Base-by-base conservation (phyloP, 345 rosid genomes). In the Acer campestre region DNA sequence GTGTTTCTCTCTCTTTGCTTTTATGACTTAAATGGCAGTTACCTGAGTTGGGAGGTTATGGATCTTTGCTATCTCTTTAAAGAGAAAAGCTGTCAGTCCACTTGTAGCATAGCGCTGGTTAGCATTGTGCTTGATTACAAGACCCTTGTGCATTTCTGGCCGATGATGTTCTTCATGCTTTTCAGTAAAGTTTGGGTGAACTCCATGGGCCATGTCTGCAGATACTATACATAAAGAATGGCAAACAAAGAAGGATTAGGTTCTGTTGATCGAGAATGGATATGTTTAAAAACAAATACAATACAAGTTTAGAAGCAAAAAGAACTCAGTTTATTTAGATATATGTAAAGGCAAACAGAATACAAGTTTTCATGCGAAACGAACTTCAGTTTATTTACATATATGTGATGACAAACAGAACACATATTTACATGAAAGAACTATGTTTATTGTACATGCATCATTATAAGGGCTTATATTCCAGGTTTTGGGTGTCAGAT, bases 201-300 rank as follows among this genome's bases (percentile, higher is more conserved):
- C 91, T 40, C 97, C 99, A 79, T 92, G 99, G 78, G 99, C 99
- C 99, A 96, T 96, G 84, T 93, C 98, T 23, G 97, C 96, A 16
- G 99, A 93, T 70, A 92, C 98, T 93, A 74, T 62, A 84, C 13
- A 75, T 38, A 78, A 62, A 75, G 14, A 80, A 59, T 35, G 73
- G 13, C 49, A 69, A 73, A 59, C 78, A 61, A 4, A 68, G 16
- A 53, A 78, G 67, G 38, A 53, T 58, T n/a, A 69, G 51, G 53
- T 66, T 7, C 64, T 40, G 48, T 11, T 42, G 53, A 48, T 10
- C 27, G 10, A 42, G 3, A 58, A 48, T 51, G 16, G 67, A 59
- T 53, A 64, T 1, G 31, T 13, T 48, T 18, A 64, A 9, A 23
- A n/a, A 31, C 16, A 53, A 46, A 48, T 0, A 49, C 38, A 18